phyloP scores from a whole-genome alignment of 192 early-diverging fungal species.

The Entomortierella beljakovae region DNA sequence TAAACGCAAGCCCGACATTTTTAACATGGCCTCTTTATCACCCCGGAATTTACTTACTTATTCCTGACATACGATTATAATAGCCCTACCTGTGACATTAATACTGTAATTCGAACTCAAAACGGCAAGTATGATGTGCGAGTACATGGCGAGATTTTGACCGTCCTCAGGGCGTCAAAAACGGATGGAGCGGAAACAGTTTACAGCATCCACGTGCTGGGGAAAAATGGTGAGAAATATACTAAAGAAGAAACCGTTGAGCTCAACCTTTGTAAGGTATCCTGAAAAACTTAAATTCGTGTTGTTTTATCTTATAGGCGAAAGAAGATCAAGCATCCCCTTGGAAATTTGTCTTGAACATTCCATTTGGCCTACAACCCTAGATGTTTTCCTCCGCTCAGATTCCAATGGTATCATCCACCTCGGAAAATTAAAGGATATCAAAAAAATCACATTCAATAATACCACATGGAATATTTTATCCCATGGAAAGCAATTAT shows the following conservation, averaged over 20 bases:
- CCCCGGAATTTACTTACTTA: neutral
- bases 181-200: neutral
- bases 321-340: constrained; percentile 25
- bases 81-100: constrained; percentile 1
- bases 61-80: neutral
- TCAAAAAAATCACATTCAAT: constrained; percentile 6
- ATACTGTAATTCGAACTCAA: neutral
- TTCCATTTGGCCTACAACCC: neutral
- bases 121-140: constrained; percentile 15
- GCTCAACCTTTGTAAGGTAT: no score
- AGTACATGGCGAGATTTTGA: constrained; percentile 38
- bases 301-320: constrained; percentile 34
- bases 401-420: constrained; percentile 51
- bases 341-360: constrained; percentile 45
- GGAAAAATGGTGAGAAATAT: constrained; percentile 45
- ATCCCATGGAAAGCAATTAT: neutral
- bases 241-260: neutral
- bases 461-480: constrained; percentile 4
- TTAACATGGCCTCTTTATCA: neutral
- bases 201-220: constrained; percentile 49
- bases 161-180: constrained; percentile 6
- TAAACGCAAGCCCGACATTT: neutral
- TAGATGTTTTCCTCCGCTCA: constrained; percentile 33
- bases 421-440: constrained; percentile 39
- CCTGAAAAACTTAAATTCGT: neutral